Conservation (phyloP, 2,329 filamentous ascomycete species). For the Scedosporium dehoogii region DNA sequence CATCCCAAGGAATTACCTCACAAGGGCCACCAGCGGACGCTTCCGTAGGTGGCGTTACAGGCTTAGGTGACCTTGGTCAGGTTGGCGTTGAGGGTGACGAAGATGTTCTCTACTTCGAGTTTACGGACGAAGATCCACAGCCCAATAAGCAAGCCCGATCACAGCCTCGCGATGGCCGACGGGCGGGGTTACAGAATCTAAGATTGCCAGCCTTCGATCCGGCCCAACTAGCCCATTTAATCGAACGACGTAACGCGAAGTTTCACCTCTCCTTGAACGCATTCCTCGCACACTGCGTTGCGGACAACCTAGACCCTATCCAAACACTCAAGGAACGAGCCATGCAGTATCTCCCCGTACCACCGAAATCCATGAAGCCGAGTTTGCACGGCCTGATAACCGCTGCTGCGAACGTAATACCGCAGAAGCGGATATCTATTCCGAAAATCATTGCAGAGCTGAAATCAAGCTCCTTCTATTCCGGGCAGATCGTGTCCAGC, state of each 20-base stretch:
- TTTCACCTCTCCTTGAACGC: slow-evolving; percentile 67
- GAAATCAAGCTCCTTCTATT: slow-evolving; percentile 77
- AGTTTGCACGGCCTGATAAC: slow-evolving; percentile 13
- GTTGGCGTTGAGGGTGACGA: slow-evolving; percentile 10
- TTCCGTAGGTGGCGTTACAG: slow-evolving; percentile 47
- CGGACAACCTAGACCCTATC: slow-evolving; percentile 56
- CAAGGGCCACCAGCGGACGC: slow-evolving; percentile 41
- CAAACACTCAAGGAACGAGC: slow-evolving; percentile 49
- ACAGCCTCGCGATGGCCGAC: too few species aligned
- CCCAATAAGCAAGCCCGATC: slow-evolving; percentile 56
- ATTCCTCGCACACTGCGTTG: slow-evolving; percentile 66
- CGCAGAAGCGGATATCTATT: slow-evolving; percentile 68
- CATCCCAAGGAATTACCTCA: slow-evolving; percentile 16
- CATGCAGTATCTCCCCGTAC: slow-evolving; percentile 52
- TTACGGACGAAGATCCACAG: slow-evolving; percentile 76
- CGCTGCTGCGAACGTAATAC: slow-evolving; percentile 60
- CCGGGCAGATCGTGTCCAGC: slow-evolving; percentile 82
- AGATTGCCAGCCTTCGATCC: slow-evolving; percentile 52
- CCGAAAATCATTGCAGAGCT: slow-evolving; percentile 79
- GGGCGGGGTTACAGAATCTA: slow-evolving; percentile 58
- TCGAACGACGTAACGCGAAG: slow-evolving; percentile 80
- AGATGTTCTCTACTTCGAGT: slow-evolving; percentile 84
- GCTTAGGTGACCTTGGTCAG: slow-evolving; percentile 26
- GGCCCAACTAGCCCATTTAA: slow-evolving; percentile 34
- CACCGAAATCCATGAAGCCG: slow-evolving; percentile 15